Evolutionary conservation across 768 basidiomycete species (phyloP), one percentile per base, ranked within the genome.

Genomic region (Boletus pseudo-olivaceus): DNA sequence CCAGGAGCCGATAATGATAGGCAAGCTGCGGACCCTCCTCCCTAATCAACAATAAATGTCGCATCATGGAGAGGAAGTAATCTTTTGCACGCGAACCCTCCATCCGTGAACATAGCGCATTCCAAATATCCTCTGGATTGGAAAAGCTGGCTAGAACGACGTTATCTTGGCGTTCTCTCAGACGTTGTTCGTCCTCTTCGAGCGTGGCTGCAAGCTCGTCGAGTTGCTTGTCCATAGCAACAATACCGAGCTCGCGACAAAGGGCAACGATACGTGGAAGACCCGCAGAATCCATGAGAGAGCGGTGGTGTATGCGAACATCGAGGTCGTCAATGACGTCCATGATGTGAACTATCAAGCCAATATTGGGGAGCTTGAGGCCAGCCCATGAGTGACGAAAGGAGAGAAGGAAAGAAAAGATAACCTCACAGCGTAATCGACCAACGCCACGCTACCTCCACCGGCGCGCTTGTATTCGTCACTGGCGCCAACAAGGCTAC

Each of bases 401-500:
- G 38, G 29, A 9, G 35, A 15, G 27, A 41, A 23, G 11, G 20
- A 12, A 53, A 51, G 43, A 5, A 17, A 52, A 51, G 27, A 43
- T 34, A 49, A 50, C 75, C 87, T 62, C 62, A 95, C 93, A 67
- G 90, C 88, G 62, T 95, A 96, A 48, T 96, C 93, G 56, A 87
- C 87, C 56, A 95, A 68, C 41, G 82, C 81, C 39, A 77, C 82
- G 55, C 89, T 87, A 19, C 82, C 68, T 38, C 86, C 83, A 43
- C 81, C 82, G 55, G 78, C 75, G 54, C 82, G 84, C 69, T 80
- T 81, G 51, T 95, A 82, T 61, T 98, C 94, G 14, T 95, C 91
- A 62, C 94, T 96, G 23, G 93, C 93, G 0, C 97, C 97, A 8
- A 99, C 96, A 38, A 90, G 71, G 67, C 90, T 97, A 1, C 96